Base-by-base conservation (phyloP, 2,329 filamentous ascomycete species). In the Pseudocercospora fijiensis region DNA sequence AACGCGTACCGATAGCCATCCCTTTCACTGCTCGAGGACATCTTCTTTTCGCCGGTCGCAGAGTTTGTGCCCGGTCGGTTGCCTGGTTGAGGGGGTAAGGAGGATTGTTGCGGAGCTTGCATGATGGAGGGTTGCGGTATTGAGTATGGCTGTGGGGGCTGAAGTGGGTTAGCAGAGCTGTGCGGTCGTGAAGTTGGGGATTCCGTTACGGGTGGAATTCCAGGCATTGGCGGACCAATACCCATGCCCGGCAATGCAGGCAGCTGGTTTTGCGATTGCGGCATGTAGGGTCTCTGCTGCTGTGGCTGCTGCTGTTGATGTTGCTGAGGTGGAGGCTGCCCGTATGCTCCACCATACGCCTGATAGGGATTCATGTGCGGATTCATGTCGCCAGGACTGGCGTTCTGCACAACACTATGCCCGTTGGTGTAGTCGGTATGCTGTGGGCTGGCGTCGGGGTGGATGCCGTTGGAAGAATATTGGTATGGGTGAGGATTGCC, bases 1-100 rank as follows among this genome's bases (percentile, higher is more conserved):
- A 76, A 65, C n/a, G 65, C 65, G 65, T 73, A 76, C 26, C 58
- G 63, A 58, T 73, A 71, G 11, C 68, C 66, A 20, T 68, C 60
- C 41, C 66, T 53, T 37, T 58, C 58, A 10, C 55, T 61, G 56
- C 58, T 61, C 5, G 57, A 60, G 4, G 58, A 63, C 66, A 68
- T 65, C 57, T 66, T 66, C 57, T 67, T 68, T 16, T 67, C 64
- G 33, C 57, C 61, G 16, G 65, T 56, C 33, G 61, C 59, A 7
- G 41, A 49, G n/a, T 24, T 57, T 10, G 47, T 53, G 41, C 43
- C 60, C 24, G 62, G 45, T 49, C 62, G 30, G 18, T 64, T 58
- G 33, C 58, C 28, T 4, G 59, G 61, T 49, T 63, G 64, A n/a
- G 65, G 63, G 9, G 62, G 64, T 37, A 65, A 33, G 24, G 51